phyloP scores from a whole-genome alignment of 2,329 filamentous ascomycete genomes.

The Lachnellula cervina region DNA sequence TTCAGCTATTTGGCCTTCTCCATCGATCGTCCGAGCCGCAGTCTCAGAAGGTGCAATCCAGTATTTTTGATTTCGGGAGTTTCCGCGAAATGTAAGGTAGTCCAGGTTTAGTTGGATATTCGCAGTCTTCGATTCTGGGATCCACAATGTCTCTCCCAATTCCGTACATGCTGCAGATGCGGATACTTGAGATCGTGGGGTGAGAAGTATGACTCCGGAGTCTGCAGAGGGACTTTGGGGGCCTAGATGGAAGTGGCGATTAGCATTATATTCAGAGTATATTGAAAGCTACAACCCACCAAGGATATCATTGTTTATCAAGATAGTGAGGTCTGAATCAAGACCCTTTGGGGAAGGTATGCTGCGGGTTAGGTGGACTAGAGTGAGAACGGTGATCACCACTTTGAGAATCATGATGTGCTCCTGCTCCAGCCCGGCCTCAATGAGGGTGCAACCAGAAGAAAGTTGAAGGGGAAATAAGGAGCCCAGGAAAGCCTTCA shows the following conservation, averaged over 20 bases:
- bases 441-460: constrained; percentile 3
- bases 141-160: constrained; percentile 19
- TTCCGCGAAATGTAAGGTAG: constrained; percentile 17
- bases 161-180: constrained; percentile 15
- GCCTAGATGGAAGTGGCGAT: constrained; percentile 7
- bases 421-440: neutral
- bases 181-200: constrained; percentile 12
- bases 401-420: constrained; percentile 14
- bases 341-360: constrained; percentile 16
- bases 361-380: constrained; percentile 10
- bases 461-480: neutral
- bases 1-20: constrained; percentile 28
- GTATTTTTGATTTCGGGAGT: constrained; percentile 16
- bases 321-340: constrained; percentile 17
- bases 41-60: constrained; percentile 15
- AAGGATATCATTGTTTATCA: constrained; percentile 21
- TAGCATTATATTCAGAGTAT: neutral
- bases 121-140: constrained; percentile 8
- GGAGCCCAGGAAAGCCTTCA: constrained; percentile 6
- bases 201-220: constrained; percentile 16
- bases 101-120: constrained; percentile 18
- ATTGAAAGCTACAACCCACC: constrained; percentile 7
- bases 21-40: constrained; percentile 13
- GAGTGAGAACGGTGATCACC: constrained; percentile 10
- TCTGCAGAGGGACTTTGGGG: constrained; percentile 17